Evolutionary conservation across 306 rosid genomes (phyloP).

Genomic region (Acacia acuminata): DNA sequence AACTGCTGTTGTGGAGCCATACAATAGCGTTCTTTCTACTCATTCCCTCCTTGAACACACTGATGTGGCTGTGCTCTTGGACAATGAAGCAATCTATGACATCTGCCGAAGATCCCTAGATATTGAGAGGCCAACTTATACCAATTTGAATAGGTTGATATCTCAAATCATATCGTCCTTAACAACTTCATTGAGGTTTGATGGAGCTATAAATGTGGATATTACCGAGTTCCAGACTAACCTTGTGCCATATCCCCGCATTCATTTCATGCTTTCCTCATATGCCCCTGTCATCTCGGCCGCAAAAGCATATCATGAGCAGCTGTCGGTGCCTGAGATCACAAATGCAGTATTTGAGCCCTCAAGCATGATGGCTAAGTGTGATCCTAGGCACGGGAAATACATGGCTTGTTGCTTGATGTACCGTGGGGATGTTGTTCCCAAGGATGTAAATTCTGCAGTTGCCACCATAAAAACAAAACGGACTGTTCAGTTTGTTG

Average conservation of each 20-base stretch:
- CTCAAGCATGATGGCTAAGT: conserved; percentile 98
- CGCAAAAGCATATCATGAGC: conserved; percentile 96
- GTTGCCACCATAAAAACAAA: conserved; percentile 94
- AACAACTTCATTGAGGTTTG: conserved; percentile 95
- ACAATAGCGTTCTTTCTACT: conserved; percentile 95
- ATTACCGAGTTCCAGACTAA: conserved; percentile 97
- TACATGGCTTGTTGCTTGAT: conserved; percentile 99
- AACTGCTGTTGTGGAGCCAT: conserved; percentile 97
- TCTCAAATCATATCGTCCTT: conserved; percentile 94
- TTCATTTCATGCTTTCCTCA: conserved; percentile 96
- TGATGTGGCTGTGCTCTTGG: conserved; percentile 90
- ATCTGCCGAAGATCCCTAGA: conserved; percentile 92
- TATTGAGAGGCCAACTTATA: conserved; percentile 95
- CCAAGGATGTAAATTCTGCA: conserved; percentile 97
- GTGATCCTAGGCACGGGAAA: conserved; percentile 99
- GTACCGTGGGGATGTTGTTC: conserved; percentile 98
- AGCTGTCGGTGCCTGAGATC: conserved; percentile 91
- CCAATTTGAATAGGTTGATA: conserved; percentile 87
- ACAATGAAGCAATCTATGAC: conserved; percentile 95
- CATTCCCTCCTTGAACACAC: conserved; percentile 98
- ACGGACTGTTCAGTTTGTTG: conserved; percentile 97
- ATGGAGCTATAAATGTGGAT: conserved; percentile 97
- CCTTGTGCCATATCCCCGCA: conserved; percentile 95
- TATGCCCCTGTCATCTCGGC: conserved; percentile 99
- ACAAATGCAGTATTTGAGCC: conserved; percentile 98